A percentile compares a stretch with the other conserved stretches of the same genome.
Conservation (phyloP, 1,284 basidiomycete species). For the Sanguinoderma infundibulare region DNA sequence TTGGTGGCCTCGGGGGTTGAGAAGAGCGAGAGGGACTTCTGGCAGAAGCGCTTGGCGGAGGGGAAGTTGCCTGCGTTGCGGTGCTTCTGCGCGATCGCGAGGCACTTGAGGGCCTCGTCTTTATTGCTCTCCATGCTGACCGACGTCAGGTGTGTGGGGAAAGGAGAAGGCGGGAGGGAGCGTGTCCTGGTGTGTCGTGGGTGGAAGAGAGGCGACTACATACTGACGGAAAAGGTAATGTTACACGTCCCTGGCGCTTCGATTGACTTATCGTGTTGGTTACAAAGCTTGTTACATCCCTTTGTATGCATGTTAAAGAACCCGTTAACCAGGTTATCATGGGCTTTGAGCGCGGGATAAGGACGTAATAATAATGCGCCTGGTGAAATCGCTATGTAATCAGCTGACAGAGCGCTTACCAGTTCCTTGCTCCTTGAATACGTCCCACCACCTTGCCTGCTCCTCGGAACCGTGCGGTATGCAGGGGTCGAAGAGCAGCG, state of each 20-base stretch:
- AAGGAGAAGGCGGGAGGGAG: slow-evolving; percentile 8
- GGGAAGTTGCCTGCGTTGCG: slow-evolving; percentile 71
- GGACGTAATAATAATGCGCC: not conserved
- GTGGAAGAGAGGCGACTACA: slow-evolving; percentile 14
- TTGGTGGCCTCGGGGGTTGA: slow-evolving; percentile 79
- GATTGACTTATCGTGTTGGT: not conserved
- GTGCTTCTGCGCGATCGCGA: slow-evolving; percentile 79
- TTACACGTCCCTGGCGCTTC: slow-evolving; percentile 9
- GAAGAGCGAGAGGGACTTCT: slow-evolving; percentile 88
- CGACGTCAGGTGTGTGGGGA: not conserved
- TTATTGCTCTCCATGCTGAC: slow-evolving; percentile 83
- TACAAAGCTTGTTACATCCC: not conserved
- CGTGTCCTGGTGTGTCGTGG: slow-evolving; percentile 23
- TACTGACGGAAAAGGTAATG: slow-evolving; percentile 5
- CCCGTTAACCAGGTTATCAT: not conserved
- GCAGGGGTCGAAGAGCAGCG: not conserved
- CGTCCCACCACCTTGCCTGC: slow-evolving; percentile 14
- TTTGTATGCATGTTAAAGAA: not conserved
- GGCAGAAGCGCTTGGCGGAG: slow-evolving; percentile 88
- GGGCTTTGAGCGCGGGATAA: not conserved
- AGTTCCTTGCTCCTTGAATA: slow-evolving; percentile 1
- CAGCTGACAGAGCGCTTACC: slow-evolving; percentile 3
- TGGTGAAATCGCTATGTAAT: not conserved
- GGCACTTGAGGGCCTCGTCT: slow-evolving; percentile 85
- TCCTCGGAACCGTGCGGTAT: slow-evolving; percentile 7